Base-by-base conservation (phyloP, 2,329 filamentous ascomycete genomes). In the Nigrograna mackinnonii region DNA sequence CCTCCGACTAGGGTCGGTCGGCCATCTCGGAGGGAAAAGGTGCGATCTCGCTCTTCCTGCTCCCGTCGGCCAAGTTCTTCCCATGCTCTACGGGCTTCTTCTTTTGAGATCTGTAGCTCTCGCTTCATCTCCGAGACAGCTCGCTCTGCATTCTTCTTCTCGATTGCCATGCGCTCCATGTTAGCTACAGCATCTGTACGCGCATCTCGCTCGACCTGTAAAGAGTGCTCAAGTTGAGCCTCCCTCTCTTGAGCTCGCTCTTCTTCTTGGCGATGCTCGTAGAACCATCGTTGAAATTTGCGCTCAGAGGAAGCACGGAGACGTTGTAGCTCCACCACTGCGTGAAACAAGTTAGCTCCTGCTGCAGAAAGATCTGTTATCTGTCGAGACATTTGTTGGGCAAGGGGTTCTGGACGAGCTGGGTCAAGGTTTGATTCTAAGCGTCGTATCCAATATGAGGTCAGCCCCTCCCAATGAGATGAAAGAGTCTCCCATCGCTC, bases 201-300 rank as follows among this genome's bases (percentile, higher is more conserved):
- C 33, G 80, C 82, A 47, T 83, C 80, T 39, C 88, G 80, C 68
- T 96, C 91, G 28, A 84, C 79, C 33, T 86, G 79, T n/a, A 96
- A 72, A 30, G 84, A 80, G 22, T 79, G 77, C 60, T 95, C 86
- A n/a, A 96, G 73, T 62, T 91, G 83, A 3, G 84, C 91, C 43
- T 90, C 88, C 26, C 87, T 78, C 69, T 97, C 94, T 53, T 89
- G 86, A 37, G 85, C 80, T 20, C 87, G 84, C 72, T 97, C 94
- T 52, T 95, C 83, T 54, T 97, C 91, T 22, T 86, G 81, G 38
- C 91, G 81, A 6, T 91, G 96, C 66, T 99, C 94, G 57, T 95
- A 96, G 71, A 97, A 97, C 94, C 94, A 99, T 37, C 94, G 83
- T 70, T 99, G 94, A 58, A 99, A 99, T 66, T 97, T 97, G 51